These are phyloP conservation scores for Xylariaceae sp. DNA, from an alignment of 2,329 filamentous ascomycete genomes.

Conservation along the genomic window DNA sequence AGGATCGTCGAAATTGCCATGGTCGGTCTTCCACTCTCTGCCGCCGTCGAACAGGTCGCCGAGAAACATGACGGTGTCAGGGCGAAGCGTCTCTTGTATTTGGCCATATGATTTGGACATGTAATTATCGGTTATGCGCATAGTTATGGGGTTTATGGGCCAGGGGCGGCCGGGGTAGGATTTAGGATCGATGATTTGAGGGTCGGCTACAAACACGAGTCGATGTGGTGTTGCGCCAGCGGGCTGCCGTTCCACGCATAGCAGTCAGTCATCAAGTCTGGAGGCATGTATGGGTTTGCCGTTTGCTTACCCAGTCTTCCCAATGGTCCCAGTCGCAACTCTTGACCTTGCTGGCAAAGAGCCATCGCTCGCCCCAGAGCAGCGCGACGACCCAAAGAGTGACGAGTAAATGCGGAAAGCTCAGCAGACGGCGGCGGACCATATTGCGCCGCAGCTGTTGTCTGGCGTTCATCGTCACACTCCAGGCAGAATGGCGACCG, in stretches of 20 bases:
- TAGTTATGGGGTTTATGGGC: conserved; percentile 51
- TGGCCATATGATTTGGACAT: conserved; percentile 76
- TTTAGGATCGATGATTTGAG: conserved; percentile 88
- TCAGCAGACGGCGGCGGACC: conserved; percentile 49
- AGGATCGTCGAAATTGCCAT: conserved; percentile 56
- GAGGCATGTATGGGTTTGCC: not conserved
- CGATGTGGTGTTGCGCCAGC: conserved; percentile 74
- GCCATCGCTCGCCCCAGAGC: conserved; percentile 79
- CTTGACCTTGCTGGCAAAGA: conserved; percentile 67
- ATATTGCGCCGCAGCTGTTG: conserved; percentile 43
- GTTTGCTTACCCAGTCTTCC: conserved; percentile 78
- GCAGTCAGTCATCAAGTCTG: conserved; percentile 7
- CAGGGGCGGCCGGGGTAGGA: conserved; percentile 82
- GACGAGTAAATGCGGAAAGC: conserved; percentile 64
- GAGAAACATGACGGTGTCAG: conserved; percentile 85
- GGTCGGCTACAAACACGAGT: conserved; percentile 80
- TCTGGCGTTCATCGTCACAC: conserved; percentile 26
- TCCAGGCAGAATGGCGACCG: conserved; percentile 35
- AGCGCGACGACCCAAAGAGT: conserved; percentile 72
- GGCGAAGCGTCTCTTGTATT: conserved; percentile 71
- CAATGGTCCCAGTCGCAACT: conserved; percentile 79
- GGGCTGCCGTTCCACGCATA: conserved; percentile 53
- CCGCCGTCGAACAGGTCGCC: conserved; percentile 96
- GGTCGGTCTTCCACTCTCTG: conserved; percentile 81
- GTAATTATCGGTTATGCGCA: conserved; percentile 79